Evolutionary conservation across 768 basidiomycete genomes (phyloP), one percentile per base, ranked within the genome.

Genomic region (Amanita muscaria): DNA sequence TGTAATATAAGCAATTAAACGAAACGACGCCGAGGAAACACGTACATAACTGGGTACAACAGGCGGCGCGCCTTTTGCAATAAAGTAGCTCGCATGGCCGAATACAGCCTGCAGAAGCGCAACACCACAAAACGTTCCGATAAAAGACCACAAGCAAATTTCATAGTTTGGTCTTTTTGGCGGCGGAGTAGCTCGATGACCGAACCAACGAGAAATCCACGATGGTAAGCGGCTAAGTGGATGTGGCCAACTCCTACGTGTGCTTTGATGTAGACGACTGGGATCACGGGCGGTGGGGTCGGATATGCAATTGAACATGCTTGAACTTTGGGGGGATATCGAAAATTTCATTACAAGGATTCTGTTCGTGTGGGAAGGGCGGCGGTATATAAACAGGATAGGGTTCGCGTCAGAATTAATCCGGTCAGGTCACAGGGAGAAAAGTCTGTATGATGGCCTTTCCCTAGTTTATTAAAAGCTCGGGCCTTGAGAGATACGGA

Each of bases 101-200:
- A 77, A 77, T 8, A 72, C 56, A 5, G 67, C 73, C 45, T 77
- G 74, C 36, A 79, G 64, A 29, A 70, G 46, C 0, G 73, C 64
- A 40, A 77, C 65, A 3, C 72, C 73, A 40, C 64, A 63, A 52
- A 77, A 76, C 1, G 76, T 65, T 21, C 68, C 73, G 11, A 77
- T 51, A 52, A 74, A 77, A 0, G 76, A 72, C 74, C 74, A 77
- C 7, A 72, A 25, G 66, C 68, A 74, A 21, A 71, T 51, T 15
- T 67, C 54, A 47, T 68, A 64, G 23, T 64, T 51, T 0, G 64
- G 58, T 3, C 38, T 51, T 30, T 59, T 59, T 1, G 60, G 54
- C 5, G 64, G 63, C 5, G 62, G 61, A 2, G 52, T 41, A 12
- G 61, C 52, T 21, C 70, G 67, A 52, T 71, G 70, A 1, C 72